Base-by-base conservation (phyloP, 306 rosid genomes). In the Corylus avellana region DNA sequence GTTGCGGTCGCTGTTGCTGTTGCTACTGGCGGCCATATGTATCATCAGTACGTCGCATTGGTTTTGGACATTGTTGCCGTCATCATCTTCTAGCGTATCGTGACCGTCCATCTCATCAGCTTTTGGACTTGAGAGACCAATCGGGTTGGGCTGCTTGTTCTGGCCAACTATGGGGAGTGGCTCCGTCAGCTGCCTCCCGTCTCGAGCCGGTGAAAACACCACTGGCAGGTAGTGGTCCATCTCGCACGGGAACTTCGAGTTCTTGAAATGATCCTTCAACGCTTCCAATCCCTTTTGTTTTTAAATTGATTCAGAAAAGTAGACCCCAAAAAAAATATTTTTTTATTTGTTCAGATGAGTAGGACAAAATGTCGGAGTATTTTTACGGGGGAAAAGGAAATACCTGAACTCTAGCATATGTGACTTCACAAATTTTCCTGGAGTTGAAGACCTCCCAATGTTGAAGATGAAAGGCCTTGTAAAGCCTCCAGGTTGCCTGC, bases 391-490 rank as follows among this genome's bases (percentile, higher is more conserved):
- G 37, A 48, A 48, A 77, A 29, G 7, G 29, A 56, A 53, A 10
- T 74, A 90, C 99, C 96, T 95, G 98, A 59, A 95, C 92, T 81
- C 98, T 84, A 0, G 98, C 98, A 49, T 95, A 95, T 25, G 97
- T 95, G 68, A 95, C 91, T 77, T 95, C 86, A 16, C 98, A 95
- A 50, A 92, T 91, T 86, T 95, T 95, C 72, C 97, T 91, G 2
- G 98, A 95, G 81, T 95, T 95, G 63, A 95, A 95, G 0, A 91
- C 93, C 85, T 95, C 96, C 98, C 98, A 95, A n/a, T 78, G 95
- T 69, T 92, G 98, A 59, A 75, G 92, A 71, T 95, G 98, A 66
- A 92, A 95, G 7, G 98, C 97, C 82, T 92, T 95, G 80, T 95
- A 92, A 29, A 95, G 85, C 80, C 98, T 84, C 78, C 90, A 70